These are phyloP conservation scores for Wakefieldia striispora DNA, from an alignment of 768 basidiomycete genomes.

Conservation along the genomic window DNA sequence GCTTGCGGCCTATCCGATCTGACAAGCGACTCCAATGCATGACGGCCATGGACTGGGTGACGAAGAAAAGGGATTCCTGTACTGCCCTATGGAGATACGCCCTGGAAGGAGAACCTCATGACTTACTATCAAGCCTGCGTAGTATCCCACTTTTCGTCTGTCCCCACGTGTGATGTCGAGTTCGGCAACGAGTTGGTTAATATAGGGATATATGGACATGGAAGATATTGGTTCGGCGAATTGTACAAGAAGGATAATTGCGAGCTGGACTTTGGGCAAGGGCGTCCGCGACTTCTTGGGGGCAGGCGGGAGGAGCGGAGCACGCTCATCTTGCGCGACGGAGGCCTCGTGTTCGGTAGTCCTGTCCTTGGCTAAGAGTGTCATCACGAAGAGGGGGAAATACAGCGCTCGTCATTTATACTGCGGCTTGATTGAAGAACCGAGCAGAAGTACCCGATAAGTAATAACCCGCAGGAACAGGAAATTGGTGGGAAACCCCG, in stretches of 20 bases:
- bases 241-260: slow-evolving; percentile 35
- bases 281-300: slow-evolving; percentile 24
- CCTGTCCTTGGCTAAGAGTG: background rate
- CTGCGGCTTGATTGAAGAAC: background rate
- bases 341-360: background rate
- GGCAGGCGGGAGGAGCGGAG: slow-evolving; percentile 6
- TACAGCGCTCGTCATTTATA: background rate
- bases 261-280: slow-evolving; percentile 39
- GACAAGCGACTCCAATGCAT: slow-evolving; percentile 73
- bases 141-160: slow-evolving; percentile 47
- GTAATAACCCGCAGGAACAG: background rate
- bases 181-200: slow-evolving; percentile 41
- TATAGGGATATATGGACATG: slow-evolving; percentile 46
- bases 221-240: slow-evolving; percentile 36
- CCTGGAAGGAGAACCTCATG: background rate
- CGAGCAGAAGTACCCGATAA: background rate
- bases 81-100: background rate
- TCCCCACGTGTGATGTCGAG: slow-evolving; percentile 27
- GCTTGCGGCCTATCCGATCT: slow-evolving; percentile 69
- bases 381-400: background rate
- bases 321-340: slow-evolving; percentile 12
- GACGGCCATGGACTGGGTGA: slow-evolving; percentile 68
- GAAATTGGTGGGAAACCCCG: too few species aligned
- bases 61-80: slow-evolving; percentile 75
- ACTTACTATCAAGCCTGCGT: slow-evolving; percentile 66